Evolutionary conservation across 2,329 filamentous ascomycete genomes (phyloP).

Genomic region (Ustulina deusta): DNA sequence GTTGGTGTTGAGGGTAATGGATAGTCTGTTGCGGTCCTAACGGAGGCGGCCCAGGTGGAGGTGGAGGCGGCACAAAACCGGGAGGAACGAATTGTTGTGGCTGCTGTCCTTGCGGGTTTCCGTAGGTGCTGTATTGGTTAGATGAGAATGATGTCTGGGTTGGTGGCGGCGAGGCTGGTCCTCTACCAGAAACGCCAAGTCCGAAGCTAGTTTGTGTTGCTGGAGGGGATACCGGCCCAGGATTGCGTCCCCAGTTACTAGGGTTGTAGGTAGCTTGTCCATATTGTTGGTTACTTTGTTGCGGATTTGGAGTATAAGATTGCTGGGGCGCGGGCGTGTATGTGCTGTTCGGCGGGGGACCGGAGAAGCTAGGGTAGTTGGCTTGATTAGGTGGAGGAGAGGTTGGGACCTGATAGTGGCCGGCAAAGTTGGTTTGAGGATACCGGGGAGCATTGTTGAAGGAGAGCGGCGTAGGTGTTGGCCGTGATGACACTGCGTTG

Average conservation of each 20-base stretch:
- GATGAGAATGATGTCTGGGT: constrained; percentile 53
- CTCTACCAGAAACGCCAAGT: constrained; percentile 49
- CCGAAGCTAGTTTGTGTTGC: constrained; percentile 55
- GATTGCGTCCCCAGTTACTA: constrained; percentile 68
- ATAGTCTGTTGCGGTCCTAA: constrained; percentile 72
- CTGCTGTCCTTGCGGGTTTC: constrained; percentile 57
- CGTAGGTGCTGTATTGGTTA: constrained; percentile 63
- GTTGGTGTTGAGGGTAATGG: constrained; percentile 59
- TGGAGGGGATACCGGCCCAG: constrained; percentile 63
- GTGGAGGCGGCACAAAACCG: constrained; percentile 72
- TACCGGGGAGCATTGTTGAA: constrained; percentile 64
- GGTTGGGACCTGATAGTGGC: constrained; percentile 70
- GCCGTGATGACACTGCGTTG: constrained; percentile 54
- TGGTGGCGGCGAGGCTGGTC: constrained; percentile 69
- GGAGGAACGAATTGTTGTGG: constrained; percentile 63
- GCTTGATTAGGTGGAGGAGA: constrained; percentile 66
- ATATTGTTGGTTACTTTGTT: constrained; percentile 59
- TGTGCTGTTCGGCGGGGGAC: constrained; percentile 54
- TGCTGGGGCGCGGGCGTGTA: constrained; percentile 49
- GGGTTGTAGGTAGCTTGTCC: constrained; percentile 67
- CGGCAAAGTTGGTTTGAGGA: constrained; percentile 64
- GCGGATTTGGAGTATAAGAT: constrained; percentile 51
- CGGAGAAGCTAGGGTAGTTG: constrained; percentile 59
- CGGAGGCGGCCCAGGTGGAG: constrained; percentile 72
- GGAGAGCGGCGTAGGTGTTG: constrained; percentile 59